Base-by-base conservation (phyloP, 805 yeast species). In the Candida wancherniae region DNA sequence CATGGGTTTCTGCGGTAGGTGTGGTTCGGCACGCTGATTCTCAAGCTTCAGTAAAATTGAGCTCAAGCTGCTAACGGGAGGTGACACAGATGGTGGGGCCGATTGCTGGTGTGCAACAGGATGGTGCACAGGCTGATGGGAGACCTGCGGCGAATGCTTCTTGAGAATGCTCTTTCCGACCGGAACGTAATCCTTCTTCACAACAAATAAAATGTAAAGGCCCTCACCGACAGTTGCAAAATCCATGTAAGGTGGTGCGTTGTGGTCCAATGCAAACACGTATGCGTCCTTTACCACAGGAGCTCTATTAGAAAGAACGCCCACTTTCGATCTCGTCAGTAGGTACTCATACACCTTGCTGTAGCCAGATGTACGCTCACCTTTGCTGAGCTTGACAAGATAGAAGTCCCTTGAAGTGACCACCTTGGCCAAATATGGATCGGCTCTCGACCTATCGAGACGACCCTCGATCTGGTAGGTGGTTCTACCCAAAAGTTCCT, bases 271-370 rank as follows among this genome's bases (percentile, higher is more conserved):
- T 1, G 79, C 68, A 17, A 78, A 53, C 31, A 81, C 40, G 50
- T 80, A 81, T 6, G 80, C 69, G 53, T 81, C 88, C 45, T 78
- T 80, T 22, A 77, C 78, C 42, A 65, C 62, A 6, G 51, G 39
- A 1, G 75, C 72, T 31, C 62, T 61, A 12, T 60, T 63, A 9
- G 73, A 68, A 26, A 81, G 58, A 11, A 80, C 86, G 2, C 86
- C 88, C 29, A 71, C 75, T 48, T 74, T 74, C 17, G 52, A 45
- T 17, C 71, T 57, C 5, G 55, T 46, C 22, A 55, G 47, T 44
- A 77, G 71, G 48, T 77, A 76, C 11, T 66, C 61, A 34, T 42
- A 57, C 28, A 63, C 50, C 39, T 55, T 49, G 27, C 55, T 44
- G 37, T 42, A 61, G 13, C 50, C 62, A 41, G 32, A 42, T 39